phyloP scores from a whole-genome alignment of 306 rosid genomes.

The Citrullus mucosospermus region DNA sequence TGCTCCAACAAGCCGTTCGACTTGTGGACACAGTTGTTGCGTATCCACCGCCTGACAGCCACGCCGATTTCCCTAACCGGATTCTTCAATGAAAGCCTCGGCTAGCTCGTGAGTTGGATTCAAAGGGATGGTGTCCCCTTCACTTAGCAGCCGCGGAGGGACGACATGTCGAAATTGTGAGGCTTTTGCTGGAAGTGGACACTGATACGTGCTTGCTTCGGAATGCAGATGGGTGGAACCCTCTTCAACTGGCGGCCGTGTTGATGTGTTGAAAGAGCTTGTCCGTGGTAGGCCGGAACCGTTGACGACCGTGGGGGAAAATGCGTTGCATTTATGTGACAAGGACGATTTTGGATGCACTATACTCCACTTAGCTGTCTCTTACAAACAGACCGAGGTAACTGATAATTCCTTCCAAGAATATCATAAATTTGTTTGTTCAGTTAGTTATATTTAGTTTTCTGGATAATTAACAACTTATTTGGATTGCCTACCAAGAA shows the following conservation, averaged over 20 bases:
- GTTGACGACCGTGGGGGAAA: slow-evolving; percentile 15
- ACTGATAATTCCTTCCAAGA: background rate
- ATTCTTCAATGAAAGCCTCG: slow-evolving; percentile 16
- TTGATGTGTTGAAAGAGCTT: slow-evolving; percentile 11
- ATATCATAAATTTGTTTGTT: too few species aligned
- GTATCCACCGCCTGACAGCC: slow-evolving; percentile 17
- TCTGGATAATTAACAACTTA: too few species aligned
- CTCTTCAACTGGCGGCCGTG: slow-evolving; percentile 21
- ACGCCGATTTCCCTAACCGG: background rate
- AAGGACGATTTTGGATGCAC: slow-evolving; percentile 18
- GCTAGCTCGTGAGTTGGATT: slow-evolving; percentile 13
- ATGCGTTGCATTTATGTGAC: slow-evolving; percentile 19
- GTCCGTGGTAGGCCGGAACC: background rate
- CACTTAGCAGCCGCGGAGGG: slow-evolving; percentile 19
- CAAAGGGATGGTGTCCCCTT: slow-evolving; percentile 15
- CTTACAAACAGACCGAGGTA: slow-evolving; percentile 22
- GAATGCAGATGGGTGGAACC: slow-evolving; percentile 19
- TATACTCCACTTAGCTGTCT: slow-evolving; percentile 21
- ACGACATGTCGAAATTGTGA: slow-evolving; percentile 11
- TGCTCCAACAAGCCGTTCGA: slow-evolving; percentile 14
- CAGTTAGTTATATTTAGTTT: too few species aligned
- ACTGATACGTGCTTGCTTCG: slow-evolving; percentile 1
- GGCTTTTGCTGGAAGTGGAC: slow-evolving; percentile 8
- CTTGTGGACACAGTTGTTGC: slow-evolving; percentile 7
- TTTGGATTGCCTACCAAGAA: too few species aligned